Base-by-base conservation (phyloP, 2,329 filamentous ascomycete species). In the Sphaerulina musiva region DNA sequence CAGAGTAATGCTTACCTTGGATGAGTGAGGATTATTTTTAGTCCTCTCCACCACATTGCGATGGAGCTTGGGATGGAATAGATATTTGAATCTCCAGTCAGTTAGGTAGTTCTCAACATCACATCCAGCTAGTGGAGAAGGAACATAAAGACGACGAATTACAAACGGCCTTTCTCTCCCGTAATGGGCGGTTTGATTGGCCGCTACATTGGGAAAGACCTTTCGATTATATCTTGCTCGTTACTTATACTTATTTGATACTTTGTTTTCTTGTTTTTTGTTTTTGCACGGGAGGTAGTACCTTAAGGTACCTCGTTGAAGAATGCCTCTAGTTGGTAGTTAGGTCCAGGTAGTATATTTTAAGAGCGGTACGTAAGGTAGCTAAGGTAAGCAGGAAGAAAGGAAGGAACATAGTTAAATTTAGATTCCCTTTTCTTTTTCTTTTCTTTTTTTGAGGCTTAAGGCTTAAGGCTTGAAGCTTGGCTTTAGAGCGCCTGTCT, bases 111-210 rank as follows among this genome's bases (percentile, higher is more conserved):
- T 53, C 44, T 53, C 40, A 17, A 31, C 50, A 53, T 53, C 50
- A 53, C 47, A 43, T 53, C 14, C 14, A 17, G 50, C 50, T 46
- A 43, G 46, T 23, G 38, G 43, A 43, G 44, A 42, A 41, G 47
- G 36, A 17, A 32, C 29, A 17, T 34, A 26, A 26, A 26, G 4
- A 26, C 4, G 26, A 11, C 4, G 36, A 39, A 12, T 2, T 42
- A 42, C 40, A 42, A 6, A 26, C n/a, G 9, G 11, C 8, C 20
- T 17, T 17, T 17, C 1, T 17, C 14, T 17, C 1, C 14, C 7
- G 26, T 20, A 44, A n/a, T 14, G 9, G 11, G 40, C 14, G n/a
- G 40, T 1, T 8, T 42, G 17, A 9, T n/a, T 9, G 14, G 17
- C 14, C 11, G 36, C 14, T 9, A 39, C 14, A 9, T 39, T 39